Evolutionary conservation across 192 early-diverging fungal genomes (phyloP).

Genomic region (Entrophospora sp.): DNA sequence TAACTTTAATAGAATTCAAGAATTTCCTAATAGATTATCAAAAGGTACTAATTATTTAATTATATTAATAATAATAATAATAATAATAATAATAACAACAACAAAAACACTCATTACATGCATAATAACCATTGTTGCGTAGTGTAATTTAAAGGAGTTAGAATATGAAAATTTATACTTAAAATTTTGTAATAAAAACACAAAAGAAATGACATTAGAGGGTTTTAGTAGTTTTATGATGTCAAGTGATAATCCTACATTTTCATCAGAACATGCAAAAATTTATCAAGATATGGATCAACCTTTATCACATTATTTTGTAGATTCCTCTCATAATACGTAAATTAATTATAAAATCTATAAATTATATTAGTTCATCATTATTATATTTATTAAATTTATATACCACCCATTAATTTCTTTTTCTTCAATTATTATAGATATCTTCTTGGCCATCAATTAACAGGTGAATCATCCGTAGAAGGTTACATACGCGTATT

Average conservation of each 20-base stretch:
- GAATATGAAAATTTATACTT: slow-evolving; percentile 46
- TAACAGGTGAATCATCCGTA: slow-evolving; percentile 67
- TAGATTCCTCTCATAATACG: slow-evolving; percentile 87
- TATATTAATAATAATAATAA: too few species aligned
- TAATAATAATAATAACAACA: too few species aligned
- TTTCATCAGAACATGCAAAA: slow-evolving; percentile 38
- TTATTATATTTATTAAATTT: background rate
- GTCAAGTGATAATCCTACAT: slow-evolving; percentile 51
- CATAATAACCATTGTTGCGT: too few species aligned
- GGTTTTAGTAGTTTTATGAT: slow-evolving; percentile 58
- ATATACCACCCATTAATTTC: background rate
- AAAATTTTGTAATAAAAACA: slow-evolving; percentile 40
- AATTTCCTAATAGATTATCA: slow-evolving; percentile 46
- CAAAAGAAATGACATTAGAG: slow-evolving; percentile 48
- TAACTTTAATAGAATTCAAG: slow-evolving; percentile 46
- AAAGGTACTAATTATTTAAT: too few species aligned
- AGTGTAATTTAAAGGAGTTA: slow-evolving; percentile 33
- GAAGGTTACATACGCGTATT: slow-evolving; percentile 84
- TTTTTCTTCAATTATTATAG: background rate
- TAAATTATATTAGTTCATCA: background rate
- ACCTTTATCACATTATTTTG: slow-evolving; percentile 72
- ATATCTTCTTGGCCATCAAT: slow-evolving; percentile 77
- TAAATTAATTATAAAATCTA: too few species aligned
- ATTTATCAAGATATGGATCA: slow-evolving; percentile 58
- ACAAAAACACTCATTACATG: too few species aligned